Conservation (phyloP, 2,329 filamentous ascomycete genomes). For the Cladophialophora immunda region DNA sequence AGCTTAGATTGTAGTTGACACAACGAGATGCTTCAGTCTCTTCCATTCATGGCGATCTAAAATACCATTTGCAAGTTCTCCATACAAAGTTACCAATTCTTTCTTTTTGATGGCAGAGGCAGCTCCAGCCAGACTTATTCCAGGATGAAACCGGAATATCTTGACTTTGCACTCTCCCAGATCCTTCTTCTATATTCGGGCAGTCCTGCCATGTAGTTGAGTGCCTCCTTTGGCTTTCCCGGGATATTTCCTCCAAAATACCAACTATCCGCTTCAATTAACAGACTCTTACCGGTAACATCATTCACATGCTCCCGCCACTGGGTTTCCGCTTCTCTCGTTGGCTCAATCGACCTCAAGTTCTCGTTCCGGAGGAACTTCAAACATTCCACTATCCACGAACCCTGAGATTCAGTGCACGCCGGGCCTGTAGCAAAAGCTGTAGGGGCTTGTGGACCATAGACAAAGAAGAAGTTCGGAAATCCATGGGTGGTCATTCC, state of each 20-base stretch:
- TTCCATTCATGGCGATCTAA: not conserved
- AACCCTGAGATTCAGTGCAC: slow-evolving; percentile 63
- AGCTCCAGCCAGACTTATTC: not conserved
- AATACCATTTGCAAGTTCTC: too few relatives aligned
- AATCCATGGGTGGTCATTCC: slow-evolving; percentile 53
- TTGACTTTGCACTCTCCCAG: slow-evolving; percentile 14
- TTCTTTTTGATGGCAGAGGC: too few relatives aligned
- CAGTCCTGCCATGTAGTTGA: slow-evolving; percentile 53
- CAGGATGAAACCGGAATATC: slow-evolving; percentile 22
- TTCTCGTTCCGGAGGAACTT: slow-evolving; percentile 4
- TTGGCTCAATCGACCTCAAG: slow-evolving; percentile 17
- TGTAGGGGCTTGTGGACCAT: slow-evolving; percentile 65
- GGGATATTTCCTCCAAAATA: slow-evolving; percentile 67
- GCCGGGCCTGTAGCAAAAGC: slow-evolving; percentile 54
- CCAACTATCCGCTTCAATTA: slow-evolving; percentile 37
- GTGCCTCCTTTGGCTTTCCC: slow-evolving; percentile 61
- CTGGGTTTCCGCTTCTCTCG: slow-evolving; percentile 16
- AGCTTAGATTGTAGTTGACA: not conserved
- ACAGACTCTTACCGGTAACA: not conserved
- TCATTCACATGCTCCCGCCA: slow-evolving; percentile 24
- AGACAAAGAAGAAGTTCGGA: slow-evolving; percentile 62
- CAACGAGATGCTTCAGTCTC: not conserved
- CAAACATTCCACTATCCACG: slow-evolving; percentile 51
- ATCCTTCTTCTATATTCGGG: slow-evolving; percentile 28
- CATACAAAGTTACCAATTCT: too few relatives aligned